These are phyloP conservation scores for Puccinia horiana DNA, from an alignment of 1,284 basidiomycete genomes.

Conservation along the genomic window DNA sequence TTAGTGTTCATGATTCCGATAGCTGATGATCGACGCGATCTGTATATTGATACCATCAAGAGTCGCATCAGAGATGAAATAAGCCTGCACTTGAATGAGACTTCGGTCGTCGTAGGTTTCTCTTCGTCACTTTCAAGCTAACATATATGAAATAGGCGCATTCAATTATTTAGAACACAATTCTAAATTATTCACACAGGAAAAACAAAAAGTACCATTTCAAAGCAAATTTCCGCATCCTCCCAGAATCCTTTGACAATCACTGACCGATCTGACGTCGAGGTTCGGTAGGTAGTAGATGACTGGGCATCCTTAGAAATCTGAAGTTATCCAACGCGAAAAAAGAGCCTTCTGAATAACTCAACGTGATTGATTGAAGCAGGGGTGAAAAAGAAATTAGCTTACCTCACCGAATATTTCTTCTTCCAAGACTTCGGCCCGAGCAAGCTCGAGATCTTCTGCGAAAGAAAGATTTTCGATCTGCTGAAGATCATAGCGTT, in stretches of 20 bases:
- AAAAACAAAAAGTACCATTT: conserved; percentile 31
- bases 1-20: neutral
- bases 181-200: neutral
- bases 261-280: conserved; percentile 37
- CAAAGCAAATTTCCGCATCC: conserved; percentile 37
- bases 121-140: conserved; percentile 37
- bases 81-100: conserved; percentile 19
- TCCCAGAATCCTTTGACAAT: conserved; percentile 33
- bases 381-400: neutral
- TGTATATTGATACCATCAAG: conserved; percentile 38
- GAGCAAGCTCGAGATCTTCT: conserved; percentile 35
- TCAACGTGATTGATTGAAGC: neutral
- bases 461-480: neutral
- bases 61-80: conserved; percentile 45
- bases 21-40: conserved; percentile 23
- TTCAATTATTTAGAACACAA: neutral
- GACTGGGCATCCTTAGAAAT: conserved; percentile 44
- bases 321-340: conserved; percentile 25
- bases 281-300: conserved; percentile 16
- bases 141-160: neutral
- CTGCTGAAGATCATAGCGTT: neutral
- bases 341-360: conserved; percentile 10
- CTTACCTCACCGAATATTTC: conserved; percentile 48
- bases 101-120: neutral
- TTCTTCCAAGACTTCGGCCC: conserved; percentile 44